Evolutionary conservation across 495 filamentous ascomycete genomes (phyloP), one percentile per base, ranked within the genome.

Genomic region (Massariosphaeria phaeospora): DNA sequence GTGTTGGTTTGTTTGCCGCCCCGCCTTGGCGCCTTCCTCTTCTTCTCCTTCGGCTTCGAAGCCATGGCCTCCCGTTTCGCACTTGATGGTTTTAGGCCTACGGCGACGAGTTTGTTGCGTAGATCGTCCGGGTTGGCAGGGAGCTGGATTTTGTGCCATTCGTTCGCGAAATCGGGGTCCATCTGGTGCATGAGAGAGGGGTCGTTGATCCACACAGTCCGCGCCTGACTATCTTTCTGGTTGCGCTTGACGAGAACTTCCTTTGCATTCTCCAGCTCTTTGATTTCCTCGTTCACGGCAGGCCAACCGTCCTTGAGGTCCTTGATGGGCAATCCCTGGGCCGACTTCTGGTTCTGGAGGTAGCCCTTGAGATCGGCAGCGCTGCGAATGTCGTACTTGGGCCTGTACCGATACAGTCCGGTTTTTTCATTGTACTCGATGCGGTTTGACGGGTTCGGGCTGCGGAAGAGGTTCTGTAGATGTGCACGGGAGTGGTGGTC

Each of bases 241-340:
- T 90, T 91, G 33, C 90, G 79, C 24, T 85, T 85, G 13, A 95
- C 86, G 17, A 96, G 74, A 11, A 97, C 74, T 70, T 85, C 84
- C 48, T 88, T 84, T 60, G 85, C 80, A 17, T 69, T 69, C 75
- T 97, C 93, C 49, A 97, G 73, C 59, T 81, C 75, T 52, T 81
- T 78, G 70, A 98, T 86, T 1, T 85, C 77, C 13, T 83, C 78
- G 38, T 88, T 80, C 55, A 86, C 90, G 54, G 84, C 84, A 5
- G 83, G 80, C 93, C 93, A 98, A 24, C 94, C 94, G 64, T 98
- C 93, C 67, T 91, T 91, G 24, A 98, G 76, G 52, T 95, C 88
- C 65, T 86, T 88, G 42, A 96, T 88, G 39, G 72, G 75, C 46
- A 96, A 80, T 1, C 89, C 89, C 43, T 82, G 78, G 1, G 87